Evolutionary conservation across 768 basidiomycete genomes (phyloP).

Genomic region (Austroboletus eburneus): DNA sequence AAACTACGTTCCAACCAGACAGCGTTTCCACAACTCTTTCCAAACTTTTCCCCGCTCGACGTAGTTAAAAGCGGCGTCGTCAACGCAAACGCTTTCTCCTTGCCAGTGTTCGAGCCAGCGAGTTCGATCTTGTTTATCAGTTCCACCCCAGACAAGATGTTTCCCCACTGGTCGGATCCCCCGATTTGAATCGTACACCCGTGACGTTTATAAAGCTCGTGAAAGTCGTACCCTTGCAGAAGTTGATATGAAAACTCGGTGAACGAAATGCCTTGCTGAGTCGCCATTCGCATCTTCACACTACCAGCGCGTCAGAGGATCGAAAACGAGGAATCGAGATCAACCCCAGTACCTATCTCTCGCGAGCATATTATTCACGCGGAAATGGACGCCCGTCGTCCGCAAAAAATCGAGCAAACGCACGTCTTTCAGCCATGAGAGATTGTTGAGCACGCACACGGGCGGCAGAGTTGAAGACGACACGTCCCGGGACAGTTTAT

Average conservation of each 20-base stretch:
- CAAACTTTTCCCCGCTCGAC: constrained; percentile 89
- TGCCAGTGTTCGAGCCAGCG: constrained; percentile 1
- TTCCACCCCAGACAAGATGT: constrained; percentile 91
- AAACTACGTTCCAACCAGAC: constrained; percentile 90
- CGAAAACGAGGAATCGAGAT: constrained; percentile 5
- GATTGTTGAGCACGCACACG: constrained; percentile 55
- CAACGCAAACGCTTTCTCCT: constrained; percentile 62
- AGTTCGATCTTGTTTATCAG: constrained; percentile 64
- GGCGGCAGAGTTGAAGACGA: constrained; percentile 8
- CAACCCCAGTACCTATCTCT: constrained; percentile 73
- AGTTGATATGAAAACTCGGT: constrained; percentile 98
- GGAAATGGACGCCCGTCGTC: constrained; percentile 70
- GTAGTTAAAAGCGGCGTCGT: constrained; percentile 95
- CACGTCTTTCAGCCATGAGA: constrained; percentile 75
- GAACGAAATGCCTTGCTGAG: constrained; percentile 91
- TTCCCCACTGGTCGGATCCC: constrained; percentile 98
- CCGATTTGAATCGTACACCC: constrained; percentile 87
- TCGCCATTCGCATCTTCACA: constrained; percentile 73
- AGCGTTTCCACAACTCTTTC: constrained; percentile 95
- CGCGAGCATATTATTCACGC: constrained; percentile 86
- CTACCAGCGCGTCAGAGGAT: constrained; percentile 36
- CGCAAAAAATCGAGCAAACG: constrained; percentile 82
- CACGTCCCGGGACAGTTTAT: constrained; percentile 24
- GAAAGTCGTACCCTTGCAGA: constrained; percentile 95
- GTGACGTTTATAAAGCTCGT: constrained; percentile 58